These are phyloP conservation scores for Citrus reticulata DNA, from an alignment of 345 rosid genomes.

Conservation along the genomic window DNA sequence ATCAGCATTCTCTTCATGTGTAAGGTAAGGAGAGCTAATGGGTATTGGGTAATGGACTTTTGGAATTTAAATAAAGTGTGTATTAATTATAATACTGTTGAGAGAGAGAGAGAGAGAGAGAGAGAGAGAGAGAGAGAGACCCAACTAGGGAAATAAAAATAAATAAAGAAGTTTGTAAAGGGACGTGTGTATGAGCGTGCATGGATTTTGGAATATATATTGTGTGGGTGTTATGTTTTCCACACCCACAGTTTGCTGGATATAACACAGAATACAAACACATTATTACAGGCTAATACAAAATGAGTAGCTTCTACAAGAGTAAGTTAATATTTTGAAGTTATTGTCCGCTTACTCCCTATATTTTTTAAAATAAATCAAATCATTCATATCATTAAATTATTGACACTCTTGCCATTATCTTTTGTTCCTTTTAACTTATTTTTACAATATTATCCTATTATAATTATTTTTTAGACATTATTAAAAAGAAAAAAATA, in stretches of 20 bases:
- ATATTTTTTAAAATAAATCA: too few species aligned
- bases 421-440: too few species aligned
- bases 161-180: background rate
- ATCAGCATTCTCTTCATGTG: constrained; percentile 38
- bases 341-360: fast-evolving
- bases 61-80: constrained; percentile 13
- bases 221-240: background rate
- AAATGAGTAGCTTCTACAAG: background rate
- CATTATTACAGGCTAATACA: background rate
- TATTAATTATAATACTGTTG: background rate
- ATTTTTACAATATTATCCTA: too few species aligned
- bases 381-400: fast-evolving
- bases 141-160: background rate
- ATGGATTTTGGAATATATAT: constrained; percentile 14
- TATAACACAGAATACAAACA: background rate
- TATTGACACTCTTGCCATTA: too few species aligned
- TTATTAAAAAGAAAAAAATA: too few species aligned
- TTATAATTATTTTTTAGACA: too few species aligned
- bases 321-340: too few species aligned
- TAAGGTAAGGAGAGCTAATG: background rate
- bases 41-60: constrained; percentile 2
- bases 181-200: constrained; percentile 28
- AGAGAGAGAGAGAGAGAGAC: background rate
- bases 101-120: background rate
- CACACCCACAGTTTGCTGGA: background rate